Conservation (phyloP, 2,329 filamentous ascomycete genomes). For the Coniochaeta sp. region DNA sequence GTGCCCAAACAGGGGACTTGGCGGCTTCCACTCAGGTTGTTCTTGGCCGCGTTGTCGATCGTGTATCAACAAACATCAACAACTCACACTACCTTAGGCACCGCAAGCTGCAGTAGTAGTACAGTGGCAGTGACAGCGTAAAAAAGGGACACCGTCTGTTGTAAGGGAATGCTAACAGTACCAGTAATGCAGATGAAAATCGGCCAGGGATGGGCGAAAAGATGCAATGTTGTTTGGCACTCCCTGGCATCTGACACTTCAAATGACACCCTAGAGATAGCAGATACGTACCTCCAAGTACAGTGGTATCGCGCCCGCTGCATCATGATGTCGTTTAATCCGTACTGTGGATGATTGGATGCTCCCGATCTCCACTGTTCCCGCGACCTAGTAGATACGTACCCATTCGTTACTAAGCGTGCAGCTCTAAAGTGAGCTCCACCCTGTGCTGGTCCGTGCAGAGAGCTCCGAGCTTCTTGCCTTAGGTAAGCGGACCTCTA, state of each 20-base stretch:
- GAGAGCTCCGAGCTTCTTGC: background rate
- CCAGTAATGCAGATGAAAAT: background rate
- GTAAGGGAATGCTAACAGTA: background rate
- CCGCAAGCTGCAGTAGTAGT: too few species aligned
- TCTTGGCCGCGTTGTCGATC: background rate
- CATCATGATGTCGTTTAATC: slow-evolving; percentile 1
- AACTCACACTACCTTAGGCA: too few species aligned
- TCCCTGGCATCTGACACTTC: background rate
- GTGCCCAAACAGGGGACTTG: background rate
- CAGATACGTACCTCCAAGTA: background rate
- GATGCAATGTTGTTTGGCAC: background rate
- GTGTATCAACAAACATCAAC: background rate
- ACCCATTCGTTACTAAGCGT: too few species aligned
- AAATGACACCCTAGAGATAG: background rate
- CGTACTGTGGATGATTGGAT: too few species aligned
- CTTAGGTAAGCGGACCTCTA: background rate
- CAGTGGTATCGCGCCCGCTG: background rate
- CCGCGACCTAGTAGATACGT: background rate
- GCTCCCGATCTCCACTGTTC: too few species aligned
- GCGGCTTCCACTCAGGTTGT: too few species aligned
- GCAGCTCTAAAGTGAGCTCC: background rate
- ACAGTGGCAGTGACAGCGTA: background rate
- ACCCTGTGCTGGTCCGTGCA: background rate
- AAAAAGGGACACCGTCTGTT: background rate
- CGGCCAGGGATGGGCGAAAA: background rate